Conservation (phyloP, 2,329 filamentous ascomycete species). For the Epichloe hybrida region DNA sequence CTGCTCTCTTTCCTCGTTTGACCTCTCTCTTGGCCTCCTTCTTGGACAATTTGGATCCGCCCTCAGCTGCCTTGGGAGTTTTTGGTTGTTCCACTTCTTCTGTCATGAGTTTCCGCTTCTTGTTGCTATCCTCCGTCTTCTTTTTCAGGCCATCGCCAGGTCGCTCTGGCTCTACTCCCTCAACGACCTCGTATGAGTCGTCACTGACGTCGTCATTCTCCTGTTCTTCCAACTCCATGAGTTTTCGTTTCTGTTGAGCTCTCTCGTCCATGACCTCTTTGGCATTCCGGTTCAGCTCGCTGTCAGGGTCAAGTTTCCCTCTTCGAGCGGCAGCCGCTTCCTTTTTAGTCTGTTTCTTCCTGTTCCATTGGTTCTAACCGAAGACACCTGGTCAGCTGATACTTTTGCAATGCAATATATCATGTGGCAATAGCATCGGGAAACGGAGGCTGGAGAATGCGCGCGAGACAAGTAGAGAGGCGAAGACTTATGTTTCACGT, state of each 20-base stretch:
- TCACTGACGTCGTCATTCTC: slow-evolving; percentile 27
- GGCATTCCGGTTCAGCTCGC: slow-evolving; percentile 63
- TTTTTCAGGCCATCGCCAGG: slow-evolving; percentile 52
- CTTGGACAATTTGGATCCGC: slow-evolving; percentile 32
- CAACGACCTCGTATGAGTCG: slow-evolving; percentile 29
- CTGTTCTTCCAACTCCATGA: slow-evolving; percentile 44
- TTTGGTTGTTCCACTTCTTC: slow-evolving; percentile 14
- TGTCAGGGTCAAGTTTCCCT: slow-evolving; percentile 84
- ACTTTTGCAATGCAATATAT: neutral
- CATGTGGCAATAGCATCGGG: neutral
- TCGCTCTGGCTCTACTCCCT: slow-evolving; percentile 44
- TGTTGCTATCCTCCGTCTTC: slow-evolving; percentile 32
- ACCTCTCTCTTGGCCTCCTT: slow-evolving; percentile 36
- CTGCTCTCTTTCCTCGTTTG: slow-evolving; percentile 31
- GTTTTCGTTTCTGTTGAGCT: slow-evolving; percentile 65
- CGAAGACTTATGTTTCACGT: slow-evolving; percentile 28
- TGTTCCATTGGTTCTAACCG: slow-evolving; percentile 73
- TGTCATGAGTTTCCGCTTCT: slow-evolving; percentile 36
- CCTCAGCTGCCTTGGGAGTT: slow-evolving; percentile 29
- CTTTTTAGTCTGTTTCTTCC: slow-evolving; percentile 91
- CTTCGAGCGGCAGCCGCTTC: slow-evolving; percentile 70
- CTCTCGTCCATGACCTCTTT: slow-evolving; percentile 86
- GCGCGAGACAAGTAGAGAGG: neutral
- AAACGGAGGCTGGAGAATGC: neutral
- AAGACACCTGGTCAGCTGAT: neutral